These are phyloP conservation scores for Aspergillus ochraceus DNA, from an alignment of 2,329 filamentous ascomycete genomes.

Conservation along the genomic window DNA sequence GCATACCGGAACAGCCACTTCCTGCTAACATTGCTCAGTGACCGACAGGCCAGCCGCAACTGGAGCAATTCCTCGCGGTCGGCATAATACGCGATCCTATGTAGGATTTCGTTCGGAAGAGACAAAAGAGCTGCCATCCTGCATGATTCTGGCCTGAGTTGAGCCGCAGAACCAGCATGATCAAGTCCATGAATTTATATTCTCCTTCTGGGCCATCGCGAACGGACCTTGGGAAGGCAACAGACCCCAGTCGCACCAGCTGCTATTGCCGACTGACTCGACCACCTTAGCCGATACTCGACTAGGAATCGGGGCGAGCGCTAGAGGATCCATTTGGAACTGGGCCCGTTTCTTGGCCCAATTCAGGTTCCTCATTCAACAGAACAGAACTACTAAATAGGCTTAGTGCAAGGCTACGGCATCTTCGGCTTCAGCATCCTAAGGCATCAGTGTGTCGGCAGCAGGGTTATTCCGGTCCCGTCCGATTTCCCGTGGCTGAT, in stretches of 20 bases:
- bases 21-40: not conserved
- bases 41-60: not conserved
- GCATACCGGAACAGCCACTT: not conserved
- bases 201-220: not conserved
- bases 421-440: not conserved
- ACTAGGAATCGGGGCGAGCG: not conserved
- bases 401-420: not conserved
- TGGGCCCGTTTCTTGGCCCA: no score
- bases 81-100: not conserved
- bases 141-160: not conserved
- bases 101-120: not conserved
- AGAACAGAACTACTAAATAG: not conserved
- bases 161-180: not conserved
- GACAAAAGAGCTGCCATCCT: not conserved
- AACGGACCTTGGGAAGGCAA: not conserved
- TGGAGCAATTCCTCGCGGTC: not conserved
- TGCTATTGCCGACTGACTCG: not conserved
- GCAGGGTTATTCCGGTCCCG: not conserved
- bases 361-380: no score
- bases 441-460: not conserved
- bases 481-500: no score
- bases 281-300: not conserved
- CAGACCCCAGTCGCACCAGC: not conserved
- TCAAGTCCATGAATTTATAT: not conserved
- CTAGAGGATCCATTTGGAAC: no score